Evolutionary conservation across 2,329 filamentous ascomycete species (phyloP), one percentile per base, ranked within the genome.

Genomic region (Fusarium sp.): DNA sequence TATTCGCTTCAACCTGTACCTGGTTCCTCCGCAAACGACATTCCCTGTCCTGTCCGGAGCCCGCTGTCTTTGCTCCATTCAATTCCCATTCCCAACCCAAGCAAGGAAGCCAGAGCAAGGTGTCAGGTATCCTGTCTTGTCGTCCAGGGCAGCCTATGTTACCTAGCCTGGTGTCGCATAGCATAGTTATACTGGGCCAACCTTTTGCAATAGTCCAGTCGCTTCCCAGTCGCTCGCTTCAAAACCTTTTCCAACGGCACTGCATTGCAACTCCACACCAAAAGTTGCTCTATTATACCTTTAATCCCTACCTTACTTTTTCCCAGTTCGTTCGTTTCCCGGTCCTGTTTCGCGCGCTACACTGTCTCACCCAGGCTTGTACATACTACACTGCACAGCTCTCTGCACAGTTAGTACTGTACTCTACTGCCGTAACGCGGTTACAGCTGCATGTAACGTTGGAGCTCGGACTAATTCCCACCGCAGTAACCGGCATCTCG

Each of bases 401-500:
- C 34, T 38, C 18, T 38, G 34, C 34, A n/a, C 34, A 38, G 34
- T 38, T 38, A 38, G 34, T 38, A 38, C 34, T 38, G 34, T 38
- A 38, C 34, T 38, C 34, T 38, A 38, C 20, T 50, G 47, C 54
- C 57, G 56, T 60, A 66, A 73, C 60, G 57, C 63, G 46, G 59
- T 74, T 63, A 52, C 67, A 71, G 60, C 69, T 73, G 69, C 59
- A 73, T 75, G 73, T 69, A 74, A 75, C 73, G 63, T 74, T 75
- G 73, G 62, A 63, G 55, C 66, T 63, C 59, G 53, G 63, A 58
- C 64, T 63, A 57, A 66, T 74, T 72, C 67, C 72, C 73, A 73
- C 69, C 66, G 50, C 66, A 69, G 71, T 65, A 70, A 55, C 75
- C 75, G 59, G 73, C 76, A 76, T 78, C 73, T 77, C 77, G 79